Conservation (phyloP, 2,329 filamentous ascomycete genomes). For the Colletotrichum plurivorum region DNA sequence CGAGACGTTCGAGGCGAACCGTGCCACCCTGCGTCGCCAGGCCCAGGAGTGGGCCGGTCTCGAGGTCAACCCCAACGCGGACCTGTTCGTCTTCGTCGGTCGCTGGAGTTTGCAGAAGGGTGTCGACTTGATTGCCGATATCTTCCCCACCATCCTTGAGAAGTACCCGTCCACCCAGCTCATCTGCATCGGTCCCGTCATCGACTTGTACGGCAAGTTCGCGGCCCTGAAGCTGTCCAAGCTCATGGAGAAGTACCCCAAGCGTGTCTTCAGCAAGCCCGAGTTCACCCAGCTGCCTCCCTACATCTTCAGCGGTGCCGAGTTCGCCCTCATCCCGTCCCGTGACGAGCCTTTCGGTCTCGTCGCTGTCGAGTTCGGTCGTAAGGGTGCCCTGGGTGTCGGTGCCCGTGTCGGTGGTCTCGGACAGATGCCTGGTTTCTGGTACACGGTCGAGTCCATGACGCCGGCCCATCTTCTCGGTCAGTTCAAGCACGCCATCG, state of each 20-base stretch:
- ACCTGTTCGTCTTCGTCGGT: constrained; percentile 78
- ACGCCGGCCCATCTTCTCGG: constrained; percentile 74
- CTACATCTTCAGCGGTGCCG: constrained; percentile 77
- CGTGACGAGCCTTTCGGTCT: constrained; percentile 79
- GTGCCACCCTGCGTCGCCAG: constrained; percentile 69
- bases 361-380: constrained; percentile 78
- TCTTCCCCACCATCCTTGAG: constrained; percentile 75
- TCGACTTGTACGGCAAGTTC: constrained; percentile 78
- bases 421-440: constrained; percentile 80
- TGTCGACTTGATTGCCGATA: constrained; percentile 77
- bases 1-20: constrained; percentile 64
- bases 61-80: constrained; percentile 71
- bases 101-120: constrained; percentile 80
- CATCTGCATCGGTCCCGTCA: constrained; percentile 75
- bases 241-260: constrained; percentile 76
- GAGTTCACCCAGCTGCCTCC: constrained; percentile 78
- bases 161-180: constrained; percentile 72
- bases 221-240: constrained; percentile 75
- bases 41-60: constrained; percentile 78
- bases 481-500: constrained; percentile 76
- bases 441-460: constrained; percentile 78
- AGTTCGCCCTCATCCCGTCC: constrained; percentile 78
- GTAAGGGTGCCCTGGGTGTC: constrained; percentile 77
- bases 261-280: constrained; percentile 76
- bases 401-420: constrained; percentile 76